Percentiles rank a stretch among this genome's conserved stretches.
These are phyloP conservation scores for Mycothermus thermophilus DNA, from an alignment of 495 filamentous ascomycete genomes.

Conservation along the genomic window DNA sequence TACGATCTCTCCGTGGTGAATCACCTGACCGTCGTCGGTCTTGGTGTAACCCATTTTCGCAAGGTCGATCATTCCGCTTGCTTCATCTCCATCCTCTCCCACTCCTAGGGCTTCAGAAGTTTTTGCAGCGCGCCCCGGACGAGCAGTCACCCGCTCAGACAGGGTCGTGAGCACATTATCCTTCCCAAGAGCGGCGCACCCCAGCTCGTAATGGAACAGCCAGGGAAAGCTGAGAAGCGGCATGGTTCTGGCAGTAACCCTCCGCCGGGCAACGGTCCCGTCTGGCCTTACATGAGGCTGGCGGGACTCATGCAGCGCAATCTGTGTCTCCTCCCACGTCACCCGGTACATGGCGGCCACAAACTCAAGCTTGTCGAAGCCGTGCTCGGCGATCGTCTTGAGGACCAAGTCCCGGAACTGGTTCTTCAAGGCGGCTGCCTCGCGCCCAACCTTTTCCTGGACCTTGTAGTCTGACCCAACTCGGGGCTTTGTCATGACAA, in stretches of 20 bases:
- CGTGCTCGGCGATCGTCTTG: constrained; percentile 46
- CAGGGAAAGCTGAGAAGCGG: constrained; percentile 91
- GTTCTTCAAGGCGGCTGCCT: constrained; percentile 49
- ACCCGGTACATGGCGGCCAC: constrained; percentile 78
- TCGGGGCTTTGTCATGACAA: constrained; percentile 57
- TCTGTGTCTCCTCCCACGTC: constrained; percentile 54
- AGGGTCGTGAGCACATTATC: too few relatives aligned
- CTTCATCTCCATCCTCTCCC: too few relatives aligned
- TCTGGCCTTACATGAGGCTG: constrained; percentile 25
- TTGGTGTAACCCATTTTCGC: constrained; percentile 8
- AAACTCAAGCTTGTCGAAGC: constrained; percentile 47
- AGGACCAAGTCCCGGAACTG: constrained; percentile 51
- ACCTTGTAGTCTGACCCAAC: constrained; percentile 66
- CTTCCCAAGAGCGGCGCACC: too few relatives aligned
- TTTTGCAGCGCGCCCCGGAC: too few relatives aligned
- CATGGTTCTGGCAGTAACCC: constrained; percentile 35
- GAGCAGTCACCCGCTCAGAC: too few relatives aligned
- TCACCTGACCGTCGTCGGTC: constrained; percentile 14
- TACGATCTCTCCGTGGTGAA: constrained; percentile 23
- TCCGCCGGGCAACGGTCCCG: constrained; percentile 19
- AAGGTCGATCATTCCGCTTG: too few relatives aligned
- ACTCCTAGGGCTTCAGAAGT: too few relatives aligned
- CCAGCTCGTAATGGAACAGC: constrained; percentile 65
- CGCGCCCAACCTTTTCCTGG: constrained; percentile 61
- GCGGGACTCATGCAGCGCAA: constrained; percentile 34